phyloP scores from a whole-genome alignment of 495 filamentous ascomycete genomes.

The Daldinia bambusicola region DNA sequence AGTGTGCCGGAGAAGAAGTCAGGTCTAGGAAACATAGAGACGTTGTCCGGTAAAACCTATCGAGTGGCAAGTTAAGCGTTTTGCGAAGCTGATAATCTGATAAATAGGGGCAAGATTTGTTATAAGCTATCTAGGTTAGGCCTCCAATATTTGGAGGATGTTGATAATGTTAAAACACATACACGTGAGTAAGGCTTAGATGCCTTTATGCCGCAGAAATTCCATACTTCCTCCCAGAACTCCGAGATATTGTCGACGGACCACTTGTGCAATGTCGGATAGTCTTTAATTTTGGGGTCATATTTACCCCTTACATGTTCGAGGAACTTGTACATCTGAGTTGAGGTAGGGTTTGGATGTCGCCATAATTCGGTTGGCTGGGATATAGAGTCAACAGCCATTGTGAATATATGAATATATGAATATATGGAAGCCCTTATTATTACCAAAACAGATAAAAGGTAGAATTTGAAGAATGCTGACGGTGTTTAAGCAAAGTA shows the following conservation, averaged over 20 bases:
- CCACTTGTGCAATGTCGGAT: conserved; percentile 82
- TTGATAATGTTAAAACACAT: conserved; percentile 35
- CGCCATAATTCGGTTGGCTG: conserved; percentile 69
- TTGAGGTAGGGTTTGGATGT: conserved; percentile 72
- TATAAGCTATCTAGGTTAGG: neutral
- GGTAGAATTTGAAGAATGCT: neutral
- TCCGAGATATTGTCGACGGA: conserved; percentile 76
- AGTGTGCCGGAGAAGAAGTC: conserved; percentile 80
- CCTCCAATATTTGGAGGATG: conserved; percentile 1
- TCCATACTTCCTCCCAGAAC: conserved; percentile 91
- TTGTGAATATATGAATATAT: conserved; percentile 28
- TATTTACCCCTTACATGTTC: conserved; percentile 74
- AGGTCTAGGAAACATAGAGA: conserved; percentile 84
- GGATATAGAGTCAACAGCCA: conserved; percentile 41
- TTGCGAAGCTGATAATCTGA: neutral
- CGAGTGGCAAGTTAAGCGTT: conserved; percentile 16
- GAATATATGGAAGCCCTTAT: too few relatives aligned
- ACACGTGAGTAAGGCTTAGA: conserved; percentile 72
- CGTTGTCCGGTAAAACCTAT: conserved; percentile 73
- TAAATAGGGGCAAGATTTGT: neutral
- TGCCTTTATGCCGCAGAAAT: conserved; percentile 77
- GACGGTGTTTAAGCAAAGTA: neutral
- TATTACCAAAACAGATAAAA: too few relatives aligned
- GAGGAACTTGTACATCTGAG: conserved; percentile 77
- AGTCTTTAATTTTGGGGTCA: conserved; percentile 67